Percentiles rank a stretch among this genome's conserved stretches.
These are phyloP conservation scores for Bolboschoenoplectus hybrid DNA, from an alignment of 202 grass and related monocot genomes.

Conservation along the genomic window DNA sequence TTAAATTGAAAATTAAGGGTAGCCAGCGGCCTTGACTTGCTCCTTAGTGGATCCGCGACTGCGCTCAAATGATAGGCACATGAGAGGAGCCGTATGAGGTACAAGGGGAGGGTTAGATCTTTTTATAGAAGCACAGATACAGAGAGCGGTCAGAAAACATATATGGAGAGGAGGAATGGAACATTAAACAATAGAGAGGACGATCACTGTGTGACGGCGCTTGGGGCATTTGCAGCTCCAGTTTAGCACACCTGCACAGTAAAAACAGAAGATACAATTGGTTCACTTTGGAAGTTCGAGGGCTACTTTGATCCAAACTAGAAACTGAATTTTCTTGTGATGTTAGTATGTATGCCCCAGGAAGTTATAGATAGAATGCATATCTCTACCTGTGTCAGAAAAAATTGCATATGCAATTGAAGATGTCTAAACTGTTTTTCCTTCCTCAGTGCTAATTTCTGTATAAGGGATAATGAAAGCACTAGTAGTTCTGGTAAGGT, in stretches of 20 bases:
- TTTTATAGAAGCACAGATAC: background rate
- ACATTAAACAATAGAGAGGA: background rate
- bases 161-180: background rate
- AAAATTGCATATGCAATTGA: background rate
- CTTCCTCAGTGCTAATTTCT: background rate
- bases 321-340: background rate
- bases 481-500: background rate
- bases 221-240: background rate
- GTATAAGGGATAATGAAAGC: background rate
- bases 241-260: background rate
- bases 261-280: background rate
- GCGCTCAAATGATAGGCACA: too few species aligned
- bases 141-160: background rate
- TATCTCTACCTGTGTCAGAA: background rate
- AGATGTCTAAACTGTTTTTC: background rate
- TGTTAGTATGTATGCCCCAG: background rate
- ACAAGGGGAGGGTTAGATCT: background rate
- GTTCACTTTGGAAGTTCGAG: slow-evolving; percentile 13
- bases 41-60: too few species aligned
- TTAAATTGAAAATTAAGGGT: too few species aligned
- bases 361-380: background rate
- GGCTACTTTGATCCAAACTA: background rate
- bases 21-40: too few species aligned
- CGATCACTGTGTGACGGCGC: background rate
- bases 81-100: background rate